These are phyloP conservation scores for Azolla pinnata DNA, from an alignment of 75 land plant species.

Conservation along the genomic window DNA sequence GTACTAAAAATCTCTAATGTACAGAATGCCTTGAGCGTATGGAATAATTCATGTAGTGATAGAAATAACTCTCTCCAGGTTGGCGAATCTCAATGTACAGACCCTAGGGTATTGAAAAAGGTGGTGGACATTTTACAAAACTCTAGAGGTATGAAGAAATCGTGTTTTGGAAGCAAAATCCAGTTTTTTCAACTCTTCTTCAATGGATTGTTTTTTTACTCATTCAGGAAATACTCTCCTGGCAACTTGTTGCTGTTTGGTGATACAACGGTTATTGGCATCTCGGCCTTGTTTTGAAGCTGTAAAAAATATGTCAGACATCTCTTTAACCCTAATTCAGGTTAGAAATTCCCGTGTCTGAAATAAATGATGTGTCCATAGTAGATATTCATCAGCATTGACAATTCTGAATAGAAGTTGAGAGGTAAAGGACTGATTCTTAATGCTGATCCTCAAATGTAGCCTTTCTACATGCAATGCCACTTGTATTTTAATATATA, in stretches of 20 bases:
- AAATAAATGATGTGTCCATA: too few relatives aligned
- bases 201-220: not conserved
- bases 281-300: slow-evolving; percentile 38
- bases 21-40: too few relatives aligned
- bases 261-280: slow-evolving; percentile 26
- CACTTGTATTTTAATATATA: too few relatives aligned
- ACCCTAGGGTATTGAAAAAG: slow-evolving; percentile 24
- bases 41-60: slow-evolving; percentile 5
- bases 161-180: too few relatives aligned
- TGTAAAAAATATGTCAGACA: slow-evolving; percentile 29
- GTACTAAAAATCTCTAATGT: not conserved
- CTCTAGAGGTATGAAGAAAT: not conserved
- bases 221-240: slow-evolving; percentile 4
- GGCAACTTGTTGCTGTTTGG: slow-evolving; percentile 39
- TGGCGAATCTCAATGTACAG: slow-evolving; percentile 42
- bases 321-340: slow-evolving; percentile 10
- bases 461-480: too few relatives aligned
- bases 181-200: too few relatives aligned
- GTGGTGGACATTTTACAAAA: slow-evolving; percentile 24
- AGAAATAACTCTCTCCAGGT: too few relatives aligned
- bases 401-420: too few relatives aligned
- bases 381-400: too few relatives aligned
- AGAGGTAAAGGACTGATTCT: too few relatives aligned
- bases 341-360: too few relatives aligned
- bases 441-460: too few relatives aligned